Percentiles rank a stretch among this genome's conserved stretches.
These are phyloP conservation scores for Peronosclerospora sorghi DNA, from an alignment of 352 stramenopile genomes.

Conservation along the genomic window DNA sequence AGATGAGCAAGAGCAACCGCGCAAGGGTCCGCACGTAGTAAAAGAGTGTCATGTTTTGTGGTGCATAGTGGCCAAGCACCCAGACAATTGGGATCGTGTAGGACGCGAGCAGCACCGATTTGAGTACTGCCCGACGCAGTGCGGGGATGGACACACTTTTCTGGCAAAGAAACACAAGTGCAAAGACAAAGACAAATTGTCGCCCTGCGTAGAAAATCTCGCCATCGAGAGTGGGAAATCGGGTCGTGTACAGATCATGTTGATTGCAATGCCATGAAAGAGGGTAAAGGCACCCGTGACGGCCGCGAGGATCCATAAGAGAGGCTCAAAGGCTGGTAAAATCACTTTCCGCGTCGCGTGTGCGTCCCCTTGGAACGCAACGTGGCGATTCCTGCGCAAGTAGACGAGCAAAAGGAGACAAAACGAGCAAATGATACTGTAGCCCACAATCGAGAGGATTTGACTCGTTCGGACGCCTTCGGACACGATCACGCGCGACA, in stretches of 20 bases:
- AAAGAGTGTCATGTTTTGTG: slow-evolving; percentile 7
- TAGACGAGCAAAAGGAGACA: slow-evolving; percentile 30
- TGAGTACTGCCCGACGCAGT: slow-evolving; percentile 25
- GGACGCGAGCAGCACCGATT: slow-evolving; percentile 28
- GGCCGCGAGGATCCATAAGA: slow-evolving; percentile 34
- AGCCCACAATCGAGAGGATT: slow-evolving; percentile 24
- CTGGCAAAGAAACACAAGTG: slow-evolving; percentile 40
- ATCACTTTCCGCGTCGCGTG: slow-evolving; percentile 37
- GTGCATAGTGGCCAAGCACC: slow-evolving; percentile 7
- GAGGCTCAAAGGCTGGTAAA: slow-evolving; percentile 41
- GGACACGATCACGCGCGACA: not conserved
- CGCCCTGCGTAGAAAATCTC: slow-evolving; percentile 33
- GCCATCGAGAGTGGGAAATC: slow-evolving; percentile 18
- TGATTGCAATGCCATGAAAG: slow-evolving; percentile 28
- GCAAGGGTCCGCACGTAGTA: slow-evolving; percentile 12
- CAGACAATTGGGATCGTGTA: slow-evolving; percentile 37
- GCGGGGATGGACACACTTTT: slow-evolving; percentile 55
- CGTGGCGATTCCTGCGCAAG: slow-evolving; percentile 28
- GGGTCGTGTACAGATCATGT: slow-evolving; percentile 19
- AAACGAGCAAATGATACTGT: slow-evolving; percentile 23
- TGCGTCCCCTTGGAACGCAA: slow-evolving; percentile 30
- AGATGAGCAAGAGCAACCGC: slow-evolving; percentile 16
- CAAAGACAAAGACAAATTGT: slow-evolving; percentile 46
- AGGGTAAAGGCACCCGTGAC: slow-evolving; percentile 17
- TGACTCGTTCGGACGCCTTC: slow-evolving; percentile 15